These are phyloP conservation scores for Tephrocybe sp. DNA, from an alignment of 768 basidiomycete genomes.

Conservation along the genomic window DNA sequence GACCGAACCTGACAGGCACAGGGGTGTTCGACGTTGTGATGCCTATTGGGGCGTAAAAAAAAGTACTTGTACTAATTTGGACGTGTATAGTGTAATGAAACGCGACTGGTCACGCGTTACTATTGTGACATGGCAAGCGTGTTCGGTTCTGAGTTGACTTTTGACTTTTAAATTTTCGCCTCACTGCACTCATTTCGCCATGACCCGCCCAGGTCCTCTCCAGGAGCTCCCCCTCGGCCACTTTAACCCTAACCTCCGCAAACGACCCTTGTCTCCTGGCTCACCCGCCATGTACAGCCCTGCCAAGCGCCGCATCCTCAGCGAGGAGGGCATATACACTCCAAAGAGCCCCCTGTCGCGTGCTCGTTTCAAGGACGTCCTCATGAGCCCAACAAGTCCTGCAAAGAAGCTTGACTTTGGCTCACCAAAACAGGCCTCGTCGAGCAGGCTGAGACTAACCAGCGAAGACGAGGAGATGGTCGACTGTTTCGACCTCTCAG, in stretches of 20 bases:
- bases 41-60: constrained; percentile 33
- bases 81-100: constrained; percentile 12
- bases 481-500: constrained; percentile 25
- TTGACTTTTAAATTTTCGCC: constrained; percentile 7
- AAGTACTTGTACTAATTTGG: constrained; percentile 7
- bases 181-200: constrained; percentile 16
- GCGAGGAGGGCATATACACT: constrained; percentile 48
- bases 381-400: constrained; percentile 38
- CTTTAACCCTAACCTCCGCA: constrained; percentile 43
- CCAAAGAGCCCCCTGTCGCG: constrained; percentile 36
- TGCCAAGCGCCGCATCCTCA: constrained; percentile 67
- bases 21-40: constrained; percentile 90
- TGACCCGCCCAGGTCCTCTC: constrained; percentile 54
- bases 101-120: constrained; percentile 24
- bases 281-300: constrained; percentile 52
- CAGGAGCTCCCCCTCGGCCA: constrained; percentile 59
- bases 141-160: constrained; percentile 3
- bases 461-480: constrained; percentile 16
- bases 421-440: constrained; percentile 26
- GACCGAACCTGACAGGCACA: constrained; percentile 89
- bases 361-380: constrained; percentile 23
- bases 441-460: constrained; percentile 17
- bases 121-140: constrained; percentile 9
- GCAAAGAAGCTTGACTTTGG: constrained; percentile 57
- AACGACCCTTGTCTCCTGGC: constrained; percentile 65